Evolutionary conservation across 1,139 yeast genomes (phyloP).

Genomic region (Suhomyces maxii): DNA sequence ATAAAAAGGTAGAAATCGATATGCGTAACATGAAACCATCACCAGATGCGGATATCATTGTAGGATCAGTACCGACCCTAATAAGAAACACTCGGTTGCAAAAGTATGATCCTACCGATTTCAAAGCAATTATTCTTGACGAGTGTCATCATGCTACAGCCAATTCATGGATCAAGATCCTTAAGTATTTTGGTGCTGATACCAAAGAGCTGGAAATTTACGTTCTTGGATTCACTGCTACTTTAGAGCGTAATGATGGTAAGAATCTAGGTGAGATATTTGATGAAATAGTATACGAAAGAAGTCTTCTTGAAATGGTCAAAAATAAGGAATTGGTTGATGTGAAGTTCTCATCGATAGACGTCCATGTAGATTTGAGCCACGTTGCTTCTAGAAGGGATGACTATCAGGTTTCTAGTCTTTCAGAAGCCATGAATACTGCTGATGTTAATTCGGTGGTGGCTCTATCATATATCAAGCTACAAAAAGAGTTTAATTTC

Average conservation of each 20-base stretch:
- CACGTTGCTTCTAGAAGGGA: constrained; percentile 34
- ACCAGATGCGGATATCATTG: constrained; percentile 58
- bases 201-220: constrained; percentile 44
- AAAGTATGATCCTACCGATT: constrained; percentile 55
- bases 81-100: constrained; percentile 49
- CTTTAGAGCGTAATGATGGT: constrained; percentile 68
- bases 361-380: constrained; percentile 39
- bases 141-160: constrained; percentile 96
- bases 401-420: constrained; percentile 56
- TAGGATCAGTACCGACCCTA: constrained; percentile 77
- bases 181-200: constrained; percentile 58
- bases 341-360: constrained; percentile 62
- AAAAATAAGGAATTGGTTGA: constrained; percentile 68
- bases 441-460: constrained; percentile 55
- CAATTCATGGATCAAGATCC: constrained; percentile 56
- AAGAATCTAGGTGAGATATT: constrained; percentile 57
- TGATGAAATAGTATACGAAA: constrained; percentile 75
- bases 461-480: constrained; percentile 55
- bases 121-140: constrained; percentile 77
- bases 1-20: constrained; percentile 62
- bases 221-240: constrained; percentile 87
- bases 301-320: constrained; percentile 68
- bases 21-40: constrained; percentile 55
- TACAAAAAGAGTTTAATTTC: constrained; percentile 37
- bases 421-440: constrained; percentile 59